These are phyloP conservation scores for Penicillium sclerotiorum DNA, from an alignment of 2,329 filamentous ascomycete species.

Conservation along the genomic window DNA sequence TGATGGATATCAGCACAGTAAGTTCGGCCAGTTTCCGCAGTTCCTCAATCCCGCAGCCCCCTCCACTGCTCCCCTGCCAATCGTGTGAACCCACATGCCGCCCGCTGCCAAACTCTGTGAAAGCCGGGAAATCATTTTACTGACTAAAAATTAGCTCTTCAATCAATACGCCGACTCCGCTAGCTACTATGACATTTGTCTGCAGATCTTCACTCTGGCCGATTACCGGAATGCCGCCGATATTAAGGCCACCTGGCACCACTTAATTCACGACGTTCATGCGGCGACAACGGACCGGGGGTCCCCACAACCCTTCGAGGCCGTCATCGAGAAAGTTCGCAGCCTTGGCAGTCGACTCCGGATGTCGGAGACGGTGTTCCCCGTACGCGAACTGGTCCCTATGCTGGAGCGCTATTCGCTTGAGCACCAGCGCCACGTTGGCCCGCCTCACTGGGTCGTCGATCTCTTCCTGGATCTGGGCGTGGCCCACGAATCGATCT, in stretches of 20 bases:
- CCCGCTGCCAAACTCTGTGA: too few relatives aligned
- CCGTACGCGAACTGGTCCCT: conserved; percentile 56
- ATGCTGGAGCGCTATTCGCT: conserved; percentile 59
- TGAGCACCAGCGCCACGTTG: conserved; percentile 51
- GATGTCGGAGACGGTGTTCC: conserved; percentile 60
- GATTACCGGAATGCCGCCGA: conserved; percentile 87
- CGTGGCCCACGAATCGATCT: conserved; percentile 63
- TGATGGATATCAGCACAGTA: conserved; percentile 76
- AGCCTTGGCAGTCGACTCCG: conserved; percentile 59
- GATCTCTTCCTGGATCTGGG: conserved; percentile 67
- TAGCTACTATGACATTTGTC: conserved; percentile 88
- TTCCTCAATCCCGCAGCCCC: neutral
- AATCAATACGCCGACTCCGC: conserved; percentile 89
- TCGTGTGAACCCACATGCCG: too few relatives aligned
- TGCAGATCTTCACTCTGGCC: conserved; percentile 88
- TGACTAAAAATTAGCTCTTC: conserved; percentile 66
- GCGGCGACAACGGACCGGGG: conserved; percentile 51
- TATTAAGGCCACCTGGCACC: conserved; percentile 81
- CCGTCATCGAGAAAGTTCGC: conserved; percentile 57
- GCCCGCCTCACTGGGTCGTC: conserved; percentile 60
- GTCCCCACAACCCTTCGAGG: conserved; percentile 51
- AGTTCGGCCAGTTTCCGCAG: conserved; percentile 39
- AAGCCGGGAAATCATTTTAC: neutral
- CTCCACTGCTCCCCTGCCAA: too few relatives aligned
- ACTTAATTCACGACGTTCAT: conserved; percentile 74